phyloP scores from a whole-genome alignment of 2,329 filamentous ascomycete species.

The Mariannaea sp. region DNA sequence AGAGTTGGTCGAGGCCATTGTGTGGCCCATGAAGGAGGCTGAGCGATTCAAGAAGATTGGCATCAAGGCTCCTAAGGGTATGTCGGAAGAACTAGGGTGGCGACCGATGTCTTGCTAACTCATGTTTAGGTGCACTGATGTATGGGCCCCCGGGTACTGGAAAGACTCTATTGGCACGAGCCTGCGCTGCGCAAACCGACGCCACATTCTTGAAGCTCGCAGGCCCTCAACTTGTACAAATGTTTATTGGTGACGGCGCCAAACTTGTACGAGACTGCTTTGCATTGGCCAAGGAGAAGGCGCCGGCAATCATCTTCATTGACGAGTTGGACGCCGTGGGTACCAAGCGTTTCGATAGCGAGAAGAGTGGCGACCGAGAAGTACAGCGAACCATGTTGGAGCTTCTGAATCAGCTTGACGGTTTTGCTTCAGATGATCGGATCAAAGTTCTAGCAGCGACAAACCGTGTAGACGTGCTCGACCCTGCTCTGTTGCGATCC shows the following conservation, averaged over 20 bases:
- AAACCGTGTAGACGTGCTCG: conserved; percentile 91
- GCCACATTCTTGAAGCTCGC: conserved; percentile 98
- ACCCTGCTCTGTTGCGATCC: conserved; percentile 87
- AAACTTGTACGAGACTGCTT: conserved; percentile 98
- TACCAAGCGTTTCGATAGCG: conserved; percentile 97
- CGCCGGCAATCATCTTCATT: conserved; percentile 98
- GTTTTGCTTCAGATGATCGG: conserved; percentile 93
- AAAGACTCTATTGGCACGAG: conserved; percentile 90
- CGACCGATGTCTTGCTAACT: conserved; percentile 75
- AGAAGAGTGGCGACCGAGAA: conserved; percentile 97
- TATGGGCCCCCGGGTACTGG: conserved; percentile 92
- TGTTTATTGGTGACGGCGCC: conserved; percentile 99
- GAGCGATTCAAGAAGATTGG: conserved; percentile 99
- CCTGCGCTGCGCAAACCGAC: conserved; percentile 96
- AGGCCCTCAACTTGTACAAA: conserved; percentile 95
- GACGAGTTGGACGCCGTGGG: conserved; percentile 98
- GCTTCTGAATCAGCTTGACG: conserved; percentile 96
- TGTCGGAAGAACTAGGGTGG: conserved; percentile 56
- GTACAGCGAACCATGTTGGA: conserved; percentile 99
- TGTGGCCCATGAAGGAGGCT: conserved; percentile 99
- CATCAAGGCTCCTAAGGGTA: conserved; percentile 99
- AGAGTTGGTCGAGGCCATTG: conserved; percentile 96
- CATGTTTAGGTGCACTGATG: conserved; percentile 96
- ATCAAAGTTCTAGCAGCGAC: conserved; percentile 96
- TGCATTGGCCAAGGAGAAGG: conserved; percentile 97